Conservation (phyloP, 345 rosid genomes). For the Camelina neglecta region DNA sequence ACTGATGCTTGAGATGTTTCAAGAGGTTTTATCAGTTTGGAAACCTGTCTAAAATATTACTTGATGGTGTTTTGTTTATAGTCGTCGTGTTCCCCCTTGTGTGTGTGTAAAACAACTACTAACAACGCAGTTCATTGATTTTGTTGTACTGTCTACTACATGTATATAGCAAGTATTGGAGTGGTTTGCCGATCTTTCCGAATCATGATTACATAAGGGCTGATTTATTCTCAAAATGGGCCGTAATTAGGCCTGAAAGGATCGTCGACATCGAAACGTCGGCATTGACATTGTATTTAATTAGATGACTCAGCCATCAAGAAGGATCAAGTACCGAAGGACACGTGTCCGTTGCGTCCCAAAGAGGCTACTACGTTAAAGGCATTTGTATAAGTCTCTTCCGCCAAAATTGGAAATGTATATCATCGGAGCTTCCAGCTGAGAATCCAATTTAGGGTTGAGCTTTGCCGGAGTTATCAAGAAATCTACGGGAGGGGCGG, state of each 20-base stretch:
- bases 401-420: conserved; percentile 32
- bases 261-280: no score
- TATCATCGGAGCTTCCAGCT: conserved; percentile 12
- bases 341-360: conserved; percentile 35
- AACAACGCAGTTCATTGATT: neutral
- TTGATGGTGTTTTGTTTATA: conserved; percentile 26
- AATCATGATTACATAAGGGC: neutral
- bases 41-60: conserved; percentile 53
- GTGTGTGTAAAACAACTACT: conserved; percentile 14
- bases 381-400: conserved; percentile 4
- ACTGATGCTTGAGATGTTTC: conserved; percentile 88
- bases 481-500: neutral
- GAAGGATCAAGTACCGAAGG: neutral
- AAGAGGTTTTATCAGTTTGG: conserved; percentile 83
- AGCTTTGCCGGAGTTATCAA: neutral
- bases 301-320: conserved; percentile 15
- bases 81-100: neutral
- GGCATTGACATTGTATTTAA: neutral
- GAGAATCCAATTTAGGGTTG: conserved; percentile 14
- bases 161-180: neutral
- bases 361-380: neutral
- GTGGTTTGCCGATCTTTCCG: neutral
- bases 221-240: neutral
- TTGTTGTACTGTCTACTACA: neutral
- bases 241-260: neutral